Conservation (phyloP, 352 stramenopile species). For the Hyphochytrium catenoides region DNA sequence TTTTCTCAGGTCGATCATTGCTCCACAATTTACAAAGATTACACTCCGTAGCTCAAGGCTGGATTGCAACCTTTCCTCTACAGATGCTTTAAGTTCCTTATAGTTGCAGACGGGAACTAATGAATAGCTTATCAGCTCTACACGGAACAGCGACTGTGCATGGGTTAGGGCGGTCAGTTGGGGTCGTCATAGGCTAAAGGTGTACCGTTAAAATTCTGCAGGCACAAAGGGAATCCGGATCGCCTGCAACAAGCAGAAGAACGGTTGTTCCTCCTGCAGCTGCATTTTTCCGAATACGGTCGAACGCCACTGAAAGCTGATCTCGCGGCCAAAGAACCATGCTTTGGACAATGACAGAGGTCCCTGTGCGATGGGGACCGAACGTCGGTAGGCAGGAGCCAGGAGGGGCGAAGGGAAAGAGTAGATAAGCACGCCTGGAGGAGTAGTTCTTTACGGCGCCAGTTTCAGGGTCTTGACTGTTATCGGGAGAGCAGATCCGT, state of each 20-base stretch:
- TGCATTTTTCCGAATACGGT: slow-evolving; percentile 47
- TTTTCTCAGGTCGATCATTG: slow-evolving; percentile 65
- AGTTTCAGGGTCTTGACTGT: no score
- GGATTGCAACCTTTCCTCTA: slow-evolving; percentile 11
- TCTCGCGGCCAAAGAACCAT: slow-evolving; percentile 61
- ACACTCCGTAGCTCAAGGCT: slow-evolving; percentile 55
- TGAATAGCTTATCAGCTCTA: slow-evolving; percentile 42
- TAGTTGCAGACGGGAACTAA: slow-evolving; percentile 47
- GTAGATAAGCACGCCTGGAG: no score
- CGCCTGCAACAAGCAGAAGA: slow-evolving; percentile 73
- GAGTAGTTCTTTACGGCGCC: no score
- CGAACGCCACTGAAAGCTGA: slow-evolving; percentile 54
- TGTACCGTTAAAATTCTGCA: slow-evolving; percentile 75
- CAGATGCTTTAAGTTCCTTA: slow-evolving; percentile 46
- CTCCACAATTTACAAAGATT: slow-evolving; percentile 82
- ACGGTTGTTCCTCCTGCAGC: slow-evolving; percentile 43
- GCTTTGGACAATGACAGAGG: no score
- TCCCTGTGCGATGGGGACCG: no score
- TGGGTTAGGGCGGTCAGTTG: slow-evolving; percentile 25
- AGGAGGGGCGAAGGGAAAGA: no score
- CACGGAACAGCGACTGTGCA: slow-evolving; percentile 25
- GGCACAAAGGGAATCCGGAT: slow-evolving; percentile 80
- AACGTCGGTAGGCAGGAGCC: no score
- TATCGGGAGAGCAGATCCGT: no score
- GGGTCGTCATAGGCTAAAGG: slow-evolving; percentile 29